Conservation (phyloP, 129 eudicot species). For the Pseudognaphalium luteoalbum region DNA sequence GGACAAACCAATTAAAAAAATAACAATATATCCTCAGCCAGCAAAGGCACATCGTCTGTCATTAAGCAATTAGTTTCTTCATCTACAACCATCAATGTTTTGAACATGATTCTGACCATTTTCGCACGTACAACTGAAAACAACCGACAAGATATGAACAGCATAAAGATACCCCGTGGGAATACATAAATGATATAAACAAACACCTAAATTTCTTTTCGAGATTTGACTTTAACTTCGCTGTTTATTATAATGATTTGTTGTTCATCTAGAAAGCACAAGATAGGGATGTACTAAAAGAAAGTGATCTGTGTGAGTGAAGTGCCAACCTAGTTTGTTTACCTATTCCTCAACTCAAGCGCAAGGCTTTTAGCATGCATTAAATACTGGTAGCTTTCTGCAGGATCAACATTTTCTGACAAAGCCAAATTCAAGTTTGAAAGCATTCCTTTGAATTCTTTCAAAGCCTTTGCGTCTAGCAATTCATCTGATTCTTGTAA, state of each 20-base stretch:
- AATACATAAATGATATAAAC: neutral
- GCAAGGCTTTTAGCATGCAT: constrained; percentile 62
- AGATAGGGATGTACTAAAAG: neutral
- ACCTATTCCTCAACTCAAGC: constrained; percentile 42
- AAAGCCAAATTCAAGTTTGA: constrained; percentile 38
- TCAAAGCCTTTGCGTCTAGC: constrained; percentile 12
- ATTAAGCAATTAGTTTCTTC: neutral
- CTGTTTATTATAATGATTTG: too few species aligned
- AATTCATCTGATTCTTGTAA: constrained; percentile 22
- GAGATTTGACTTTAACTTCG: neutral
- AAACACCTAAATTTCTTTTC: neutral
- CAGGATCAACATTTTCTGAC: constrained; percentile 40
- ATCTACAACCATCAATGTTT: neutral
- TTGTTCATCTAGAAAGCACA: neutral
- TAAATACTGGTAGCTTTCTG: constrained; percentile 37
- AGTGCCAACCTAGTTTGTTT: neutral
- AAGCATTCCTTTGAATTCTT: constrained; percentile 35
- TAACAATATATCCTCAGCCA: neutral
- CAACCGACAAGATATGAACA: neutral
- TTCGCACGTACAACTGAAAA: neutral
- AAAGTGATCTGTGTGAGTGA: neutral
- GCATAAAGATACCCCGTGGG: neutral
- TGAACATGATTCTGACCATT: neutral
- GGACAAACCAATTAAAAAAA: neutral
- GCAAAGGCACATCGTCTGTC: neutral